phyloP scores from a whole-genome alignment of 116 monocot genomes.

The Phalaenopsis hybrid region DNA sequence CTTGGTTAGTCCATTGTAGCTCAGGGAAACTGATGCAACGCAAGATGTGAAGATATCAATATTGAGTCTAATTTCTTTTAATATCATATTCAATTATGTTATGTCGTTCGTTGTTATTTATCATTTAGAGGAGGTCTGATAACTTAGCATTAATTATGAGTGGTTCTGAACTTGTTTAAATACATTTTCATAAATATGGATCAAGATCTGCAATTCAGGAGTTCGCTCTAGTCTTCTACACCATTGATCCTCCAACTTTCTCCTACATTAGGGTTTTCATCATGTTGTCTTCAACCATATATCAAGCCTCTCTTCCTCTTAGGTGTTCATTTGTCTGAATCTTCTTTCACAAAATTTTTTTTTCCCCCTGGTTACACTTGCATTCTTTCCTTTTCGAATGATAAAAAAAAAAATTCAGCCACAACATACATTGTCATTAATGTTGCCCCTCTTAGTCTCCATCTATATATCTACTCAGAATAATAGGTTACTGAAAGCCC shows the following conservation, averaged over 20 bases:
- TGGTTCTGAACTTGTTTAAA: too few species aligned
- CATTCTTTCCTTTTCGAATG: neutral
- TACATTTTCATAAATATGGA: neutral
- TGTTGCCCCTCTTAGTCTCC: neutral
- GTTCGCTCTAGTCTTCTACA: neutral
- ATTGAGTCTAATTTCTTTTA: too few species aligned
- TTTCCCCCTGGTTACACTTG: neutral
- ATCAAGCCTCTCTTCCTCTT: neutral
- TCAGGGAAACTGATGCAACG: too few species aligned
- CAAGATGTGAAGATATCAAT: too few species aligned
- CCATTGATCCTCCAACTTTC: neutral
- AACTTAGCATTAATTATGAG: too few species aligned
- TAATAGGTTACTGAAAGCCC: neutral
- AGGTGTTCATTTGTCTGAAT: neutral
- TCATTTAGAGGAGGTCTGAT: too few species aligned
- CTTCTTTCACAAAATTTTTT: neutral
- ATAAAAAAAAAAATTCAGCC: neutral
- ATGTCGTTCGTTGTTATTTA: too few species aligned
- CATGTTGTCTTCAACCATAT: neutral
- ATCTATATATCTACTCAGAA: neutral
- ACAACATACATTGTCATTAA: neutral
- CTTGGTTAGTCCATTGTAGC: too few species aligned
- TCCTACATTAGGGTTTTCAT: neutral
- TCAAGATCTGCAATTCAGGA: neutral
- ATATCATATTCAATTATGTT: too few species aligned